Conservation (phyloP, 2,329 filamentous ascomycete genomes). For the Monosporascus cannonballus region DNA sequence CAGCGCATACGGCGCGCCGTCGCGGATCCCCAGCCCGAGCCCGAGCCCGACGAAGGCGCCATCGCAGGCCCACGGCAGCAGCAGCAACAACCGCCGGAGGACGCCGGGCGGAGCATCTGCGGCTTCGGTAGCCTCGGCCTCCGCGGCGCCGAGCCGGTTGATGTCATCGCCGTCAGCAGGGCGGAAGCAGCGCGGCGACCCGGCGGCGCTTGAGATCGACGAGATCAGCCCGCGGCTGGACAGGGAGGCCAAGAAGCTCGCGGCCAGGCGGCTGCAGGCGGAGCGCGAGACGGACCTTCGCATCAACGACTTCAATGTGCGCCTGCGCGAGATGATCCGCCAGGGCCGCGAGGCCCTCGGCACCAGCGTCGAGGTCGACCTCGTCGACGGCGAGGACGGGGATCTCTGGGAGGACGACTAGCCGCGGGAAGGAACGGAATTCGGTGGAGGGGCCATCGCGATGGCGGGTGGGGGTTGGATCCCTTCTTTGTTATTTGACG, state of each 20-base stretch:
- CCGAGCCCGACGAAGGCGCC: conserved; percentile 9
- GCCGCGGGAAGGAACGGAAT: background rate
- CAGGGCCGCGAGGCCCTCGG: conserved; percentile 84
- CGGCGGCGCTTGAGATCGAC: conserved; percentile 10
- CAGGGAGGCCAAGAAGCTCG: conserved; percentile 66
- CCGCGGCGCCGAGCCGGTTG: conserved; percentile 3
- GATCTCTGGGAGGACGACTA: conserved; percentile 36
- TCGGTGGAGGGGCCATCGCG: background rate
- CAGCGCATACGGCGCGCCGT: conserved; percentile 13
- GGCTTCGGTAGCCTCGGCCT: conserved; percentile 26
- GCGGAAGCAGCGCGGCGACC: conserved; percentile 7
- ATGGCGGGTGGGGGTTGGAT: background rate
- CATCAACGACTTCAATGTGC: conserved; percentile 72
- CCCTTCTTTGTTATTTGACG: background rate
- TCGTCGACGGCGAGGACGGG: conserved; percentile 19
- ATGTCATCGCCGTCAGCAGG: background rate
- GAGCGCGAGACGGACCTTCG: conserved; percentile 75
- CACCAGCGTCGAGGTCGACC: conserved; percentile 61
- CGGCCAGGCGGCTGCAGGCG: conserved; percentile 63
- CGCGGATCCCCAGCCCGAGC: conserved; percentile 24
- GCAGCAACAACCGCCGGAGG: conserved; percentile 32
- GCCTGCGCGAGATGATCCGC: conserved; percentile 78
- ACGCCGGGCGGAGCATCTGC: conserved; percentile 39
- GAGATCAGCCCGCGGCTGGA: conserved; percentile 46
- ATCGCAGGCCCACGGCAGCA: background rate